A percentile compares a stretch with the other conserved stretches of the same genome.
phyloP scores from a whole-genome alignment of 495 filamentous ascomycete species.

The Penicillium desertorum region DNA sequence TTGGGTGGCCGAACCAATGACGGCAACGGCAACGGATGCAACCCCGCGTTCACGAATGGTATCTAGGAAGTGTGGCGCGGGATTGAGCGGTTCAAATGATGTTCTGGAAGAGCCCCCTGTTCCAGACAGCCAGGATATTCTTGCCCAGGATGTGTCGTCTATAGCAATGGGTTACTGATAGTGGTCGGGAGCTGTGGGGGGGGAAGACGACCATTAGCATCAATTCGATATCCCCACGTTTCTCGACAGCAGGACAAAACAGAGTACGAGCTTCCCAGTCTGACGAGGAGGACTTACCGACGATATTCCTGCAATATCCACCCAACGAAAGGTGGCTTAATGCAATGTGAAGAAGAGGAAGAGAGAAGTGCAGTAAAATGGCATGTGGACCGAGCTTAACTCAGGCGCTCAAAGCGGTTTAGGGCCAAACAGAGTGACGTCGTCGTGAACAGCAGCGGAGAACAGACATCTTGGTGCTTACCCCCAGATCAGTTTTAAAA shows the following conservation, averaged over 20 bases:
- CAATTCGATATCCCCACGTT: background rate
- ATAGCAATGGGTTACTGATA: slow-evolving; percentile 11
- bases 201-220: slow-evolving; percentile 18
- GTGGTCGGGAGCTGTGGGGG: slow-evolving; percentile 15
- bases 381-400: slow-evolving; percentile 32
- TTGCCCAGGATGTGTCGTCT: background rate
- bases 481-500: background rate
- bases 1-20: slow-evolving; percentile 1
- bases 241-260: too few species aligned
- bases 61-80: background rate
- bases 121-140: background rate
- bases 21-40: slow-evolving; percentile 1
- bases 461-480: background rate
- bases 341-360: slow-evolving; percentile 13
- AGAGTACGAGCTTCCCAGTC: too few species aligned
- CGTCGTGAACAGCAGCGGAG: slow-evolving; percentile 14
- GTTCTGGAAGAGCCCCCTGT: background rate
- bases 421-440: slow-evolving; percentile 31
- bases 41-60: slow-evolving; percentile 13
- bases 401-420: slow-evolving; percentile 24
- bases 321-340: background rate
- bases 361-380: slow-evolving; percentile 16
- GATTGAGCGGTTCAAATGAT: background rate
- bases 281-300: background rate
- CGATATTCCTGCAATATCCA: slow-evolving; percentile 1